Percentiles rank a stretch among this genome's conserved stretches.
These are phyloP conservation scores for Brettanomyces bruxellensis DNA, from an alignment of 805 yeast species.

Conservation along the genomic window DNA sequence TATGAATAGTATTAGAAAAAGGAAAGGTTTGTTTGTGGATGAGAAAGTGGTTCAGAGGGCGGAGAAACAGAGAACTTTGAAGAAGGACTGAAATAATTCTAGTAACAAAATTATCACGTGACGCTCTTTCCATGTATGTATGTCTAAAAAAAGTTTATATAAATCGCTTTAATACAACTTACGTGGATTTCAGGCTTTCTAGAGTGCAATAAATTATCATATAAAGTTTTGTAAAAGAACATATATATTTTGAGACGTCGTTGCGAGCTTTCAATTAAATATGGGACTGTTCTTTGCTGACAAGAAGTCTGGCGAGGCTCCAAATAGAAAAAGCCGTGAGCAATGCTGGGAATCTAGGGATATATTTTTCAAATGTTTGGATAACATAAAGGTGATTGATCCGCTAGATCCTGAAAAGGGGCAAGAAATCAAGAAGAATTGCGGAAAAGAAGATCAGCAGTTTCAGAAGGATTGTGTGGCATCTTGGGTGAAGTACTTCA, in stretches of 20 bases:
- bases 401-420: constrained; percentile 45
- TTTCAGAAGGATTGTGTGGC: constrained; percentile 73
- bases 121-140: neutral
- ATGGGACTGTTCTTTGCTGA: constrained; percentile 29
- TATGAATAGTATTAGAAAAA: constrained; percentile 70
- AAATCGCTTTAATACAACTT: neutral
- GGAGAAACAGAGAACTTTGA: constrained; percentile 86
- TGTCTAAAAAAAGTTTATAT: neutral
- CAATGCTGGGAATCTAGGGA: constrained; percentile 92
- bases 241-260: too few species aligned
- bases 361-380: constrained; percentile 64
- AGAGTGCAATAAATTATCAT: too few species aligned
- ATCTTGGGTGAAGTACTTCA: constrained; percentile 86
- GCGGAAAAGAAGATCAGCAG: constrained; percentile 46
- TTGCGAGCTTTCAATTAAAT: neutral
- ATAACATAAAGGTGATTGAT: constrained; percentile 55
- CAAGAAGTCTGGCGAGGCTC: constrained; percentile 27
- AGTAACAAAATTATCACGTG: neutral
- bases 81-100: constrained; percentile 41
- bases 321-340: constrained; percentile 57
- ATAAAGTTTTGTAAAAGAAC: too few species aligned
- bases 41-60: constrained; percentile 88
- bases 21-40: constrained; percentile 85
- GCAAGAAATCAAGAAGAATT: constrained; percentile 36
- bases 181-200: too few species aligned